Evolutionary conservation across 169 alveolate species (phyloP), one percentile per base, ranked within the genome.

Genomic region (Plasmodium vinckei): DNA sequence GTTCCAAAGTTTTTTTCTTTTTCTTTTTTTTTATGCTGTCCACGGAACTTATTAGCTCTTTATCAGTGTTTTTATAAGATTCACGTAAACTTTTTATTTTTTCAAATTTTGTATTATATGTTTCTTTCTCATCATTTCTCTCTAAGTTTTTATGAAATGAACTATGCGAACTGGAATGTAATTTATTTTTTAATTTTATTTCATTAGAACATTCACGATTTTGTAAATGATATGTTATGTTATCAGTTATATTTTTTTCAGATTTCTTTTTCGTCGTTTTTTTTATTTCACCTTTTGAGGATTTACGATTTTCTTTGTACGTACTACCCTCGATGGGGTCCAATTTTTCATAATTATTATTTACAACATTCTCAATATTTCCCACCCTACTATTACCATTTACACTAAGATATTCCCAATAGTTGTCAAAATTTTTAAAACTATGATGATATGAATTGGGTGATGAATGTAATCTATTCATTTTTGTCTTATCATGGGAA

Each of bases 31-130:
- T 59, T 39, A 49, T 77, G 21, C 49, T 27, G 42, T 77, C 65
- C 27, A 17, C 68, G 3, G 57, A 77, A 64, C 49, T 23, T 51
- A 56, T 63, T 27, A 57, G 46, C 19, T 77, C 79, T 64, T 77
- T 77, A 54, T 77, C 88, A 15, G 33, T 27, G 39, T 77, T 77
- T 63, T 63, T 77, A 57, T 27, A 46, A 15, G 88, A 77, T 9
- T 61, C 75, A 46, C 88, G 19, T 63, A 77, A 49, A 21, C 79
- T 64, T 63, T 77, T 77, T 25, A 77, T 77, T 25, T 77, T 63
- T 51, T 77, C 79, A 9, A 77, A 23, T 51, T 56, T 77, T 49
- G 47, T 57, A 21, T 33, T 67, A 12, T n/a, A 42, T 25, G n/a
- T 67, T 57, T 42, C 42, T 42, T 13, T n/a, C 15, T 57, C 65